Conservation (phyloP, 495 filamentous ascomycete species). For the Xylaria curta region DNA sequence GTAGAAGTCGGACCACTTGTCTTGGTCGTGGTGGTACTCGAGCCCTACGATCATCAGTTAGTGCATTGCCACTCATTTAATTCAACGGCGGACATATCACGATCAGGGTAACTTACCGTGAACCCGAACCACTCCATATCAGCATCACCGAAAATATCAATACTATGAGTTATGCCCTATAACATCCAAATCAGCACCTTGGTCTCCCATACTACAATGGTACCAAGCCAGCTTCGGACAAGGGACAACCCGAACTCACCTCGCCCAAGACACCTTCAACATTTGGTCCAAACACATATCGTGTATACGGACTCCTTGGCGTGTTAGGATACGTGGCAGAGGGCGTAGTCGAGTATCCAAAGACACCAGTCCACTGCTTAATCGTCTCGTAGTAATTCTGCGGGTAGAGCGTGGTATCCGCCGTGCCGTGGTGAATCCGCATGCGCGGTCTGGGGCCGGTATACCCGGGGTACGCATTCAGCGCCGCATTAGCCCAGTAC, state of each 20-base stretch:
- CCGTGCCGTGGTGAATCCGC: constrained; percentile 57
- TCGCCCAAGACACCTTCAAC: constrained; percentile 48
- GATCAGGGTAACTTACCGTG: constrained; percentile 6
- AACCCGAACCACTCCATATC: constrained; percentile 47
- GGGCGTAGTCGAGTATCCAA: constrained; percentile 46
- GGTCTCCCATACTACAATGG: neutral
- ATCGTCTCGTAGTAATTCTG: constrained; percentile 57
- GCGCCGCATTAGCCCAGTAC: constrained; percentile 48
- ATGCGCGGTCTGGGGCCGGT: constrained; percentile 57
- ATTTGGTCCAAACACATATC: constrained; percentile 54
- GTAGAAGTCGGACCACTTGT: constrained; percentile 13
- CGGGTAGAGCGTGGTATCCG: constrained; percentile 49
- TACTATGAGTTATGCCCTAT: constrained; percentile 40
- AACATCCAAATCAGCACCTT: neutral
- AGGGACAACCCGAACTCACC: neutral
- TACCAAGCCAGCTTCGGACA: neutral
- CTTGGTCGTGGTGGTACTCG: constrained; percentile 13
- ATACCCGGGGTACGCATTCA: constrained; percentile 54
- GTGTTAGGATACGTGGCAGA: constrained; percentile 38
- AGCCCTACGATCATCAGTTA: neutral
- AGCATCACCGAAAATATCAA: constrained; percentile 38
- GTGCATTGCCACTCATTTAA: neutral
- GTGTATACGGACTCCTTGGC: constrained; percentile 46
- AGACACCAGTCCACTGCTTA: constrained; percentile 58
- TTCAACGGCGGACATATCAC: neutral